Percentiles rank a stretch among this genome's conserved stretches.
Conservation (phyloP, 495 filamentous ascomycete genomes). For the Terfezia claveryi region DNA sequence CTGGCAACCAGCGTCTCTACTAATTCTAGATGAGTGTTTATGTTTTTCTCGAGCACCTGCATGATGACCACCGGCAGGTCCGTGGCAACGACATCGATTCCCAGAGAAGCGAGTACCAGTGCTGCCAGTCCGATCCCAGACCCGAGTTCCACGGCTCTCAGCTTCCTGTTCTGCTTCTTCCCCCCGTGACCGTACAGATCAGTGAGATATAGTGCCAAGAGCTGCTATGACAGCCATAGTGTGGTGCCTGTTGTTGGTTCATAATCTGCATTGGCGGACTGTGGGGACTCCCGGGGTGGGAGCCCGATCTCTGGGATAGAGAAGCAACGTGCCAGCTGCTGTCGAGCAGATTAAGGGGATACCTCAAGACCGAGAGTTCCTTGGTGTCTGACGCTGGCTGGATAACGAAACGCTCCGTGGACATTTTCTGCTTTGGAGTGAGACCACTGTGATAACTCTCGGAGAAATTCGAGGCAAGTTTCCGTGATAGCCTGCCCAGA, state of each 20-base stretch:
- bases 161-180: neutral
- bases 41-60: constrained; percentile 7
- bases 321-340: too few species aligned
- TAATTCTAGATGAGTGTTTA: neutral
- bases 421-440: too few species aligned
- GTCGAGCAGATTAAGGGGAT: neutral
- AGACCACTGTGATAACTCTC: too few species aligned
- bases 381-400: constrained; percentile 5
- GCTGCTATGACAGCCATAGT: constrained; percentile 12
- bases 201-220: constrained; percentile 11
- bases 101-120: constrained; percentile 10
- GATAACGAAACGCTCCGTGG: too few species aligned
- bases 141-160: constrained; percentile 12
- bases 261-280: too few species aligned
- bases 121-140: constrained; percentile 14
- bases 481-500: too few species aligned
- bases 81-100: constrained; percentile 16
- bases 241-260: constrained; percentile 8
- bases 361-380: constrained; percentile 11
- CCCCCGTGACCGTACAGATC: neutral
- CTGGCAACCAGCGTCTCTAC: neutral
- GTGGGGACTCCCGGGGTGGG: too few species aligned
- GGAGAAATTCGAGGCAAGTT: too few species aligned
- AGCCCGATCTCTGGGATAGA: too few species aligned
- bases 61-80: constrained; percentile 8